Evolutionary conservation across 192 early-diverging fungal species (phyloP).

Genomic region (Linnemannia elongata): DNA sequence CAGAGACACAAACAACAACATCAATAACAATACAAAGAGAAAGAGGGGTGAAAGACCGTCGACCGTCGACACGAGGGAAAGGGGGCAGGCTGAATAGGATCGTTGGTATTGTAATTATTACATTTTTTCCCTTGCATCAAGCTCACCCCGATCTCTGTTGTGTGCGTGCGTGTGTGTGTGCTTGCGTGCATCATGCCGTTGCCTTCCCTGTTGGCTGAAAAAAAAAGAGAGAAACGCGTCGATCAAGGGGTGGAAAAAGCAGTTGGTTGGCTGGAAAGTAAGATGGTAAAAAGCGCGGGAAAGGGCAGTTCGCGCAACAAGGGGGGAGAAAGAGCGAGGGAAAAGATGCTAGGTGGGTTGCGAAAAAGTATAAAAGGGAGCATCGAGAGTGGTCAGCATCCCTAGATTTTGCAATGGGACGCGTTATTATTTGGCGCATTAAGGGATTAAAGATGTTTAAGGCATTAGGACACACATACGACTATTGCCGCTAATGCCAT

Average conservation of each 20-base stretch:
- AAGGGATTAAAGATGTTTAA: background rate
- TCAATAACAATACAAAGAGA: background rate
- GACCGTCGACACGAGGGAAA: background rate
- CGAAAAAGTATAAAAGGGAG: slow-evolving; percentile 9
- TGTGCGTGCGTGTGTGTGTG: background rate
- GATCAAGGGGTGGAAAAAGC: background rate
- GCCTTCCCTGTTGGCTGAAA: background rate
- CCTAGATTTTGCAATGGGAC: slow-evolving; percentile 4
- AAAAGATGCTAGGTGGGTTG: background rate
- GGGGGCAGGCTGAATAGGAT: background rate
- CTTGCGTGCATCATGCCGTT: slow-evolving; percentile 6
- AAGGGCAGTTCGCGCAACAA: slow-evolving; percentile 4
- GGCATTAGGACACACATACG: background rate
- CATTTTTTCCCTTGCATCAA: slow-evolving; percentile 6
- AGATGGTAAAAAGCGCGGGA: slow-evolving; percentile 2
- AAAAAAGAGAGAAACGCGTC: background rate
- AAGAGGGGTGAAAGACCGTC: slow-evolving; percentile 1
- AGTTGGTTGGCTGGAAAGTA: slow-evolving; percentile 5
- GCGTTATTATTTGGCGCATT: background rate
- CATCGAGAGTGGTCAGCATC: background rate
- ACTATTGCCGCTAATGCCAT: background rate
- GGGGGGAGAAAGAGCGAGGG: background rate
- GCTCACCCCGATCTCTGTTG: background rate
- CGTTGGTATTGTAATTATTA: slow-evolving; percentile 1
- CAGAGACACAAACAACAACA: background rate